Evolutionary conservation across 1,139 yeast genomes (phyloP), one percentile per base, ranked within the genome.

Genomic region (Zygosaccharomyces pseudobailii): DNA sequence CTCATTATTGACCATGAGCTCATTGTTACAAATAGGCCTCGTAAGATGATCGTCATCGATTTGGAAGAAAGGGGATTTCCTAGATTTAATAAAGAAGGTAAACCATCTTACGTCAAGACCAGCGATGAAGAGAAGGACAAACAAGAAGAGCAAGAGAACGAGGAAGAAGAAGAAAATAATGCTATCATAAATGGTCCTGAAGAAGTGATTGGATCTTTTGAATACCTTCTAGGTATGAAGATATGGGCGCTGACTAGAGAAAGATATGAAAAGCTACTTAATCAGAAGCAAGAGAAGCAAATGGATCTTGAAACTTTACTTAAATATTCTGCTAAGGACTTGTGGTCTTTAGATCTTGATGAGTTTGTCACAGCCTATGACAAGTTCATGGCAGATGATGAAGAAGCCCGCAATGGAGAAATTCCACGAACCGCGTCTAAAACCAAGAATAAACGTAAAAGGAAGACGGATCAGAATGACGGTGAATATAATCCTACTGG

Each of bases 161-260:
- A 55, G 9, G 36, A 27, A 13, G 70, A 63, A n/a, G 64, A 52
- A 5, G 73, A 66, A 3, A 71, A 64, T 40, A 65, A 63, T 40
- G 66, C 66, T 47, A 46, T 59, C 10, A 52, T 56, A 17, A 69
- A 69, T 48, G 61, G 68, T 5, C 69, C 71, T 25, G 68, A 65
- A 22, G 71, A 65, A 41, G 56, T 58, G n/a, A 74, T 75, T 59
- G 74, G 86, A 49, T 73, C 87, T 50, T 80, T 78, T 65, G 95
- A 87, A 60, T 87, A 87, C 56, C 72, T 87, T 53, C 71, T 87
- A 47, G 90, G 92, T 46, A 87, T 94, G 96, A 79, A 90, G 33
- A 82, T 94, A 57, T 89, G 97, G 95, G 84, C 96, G 27, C 79
- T 92, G 62, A 90, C 98, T 0, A 76, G 76, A 52, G 99, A 94